A percentile compares a stretch with the other conserved stretches of the same genome.
phyloP scores from a whole-genome alignment of 371 early-diverging fungal species.

The Actinomortierella ambigua region DNA sequence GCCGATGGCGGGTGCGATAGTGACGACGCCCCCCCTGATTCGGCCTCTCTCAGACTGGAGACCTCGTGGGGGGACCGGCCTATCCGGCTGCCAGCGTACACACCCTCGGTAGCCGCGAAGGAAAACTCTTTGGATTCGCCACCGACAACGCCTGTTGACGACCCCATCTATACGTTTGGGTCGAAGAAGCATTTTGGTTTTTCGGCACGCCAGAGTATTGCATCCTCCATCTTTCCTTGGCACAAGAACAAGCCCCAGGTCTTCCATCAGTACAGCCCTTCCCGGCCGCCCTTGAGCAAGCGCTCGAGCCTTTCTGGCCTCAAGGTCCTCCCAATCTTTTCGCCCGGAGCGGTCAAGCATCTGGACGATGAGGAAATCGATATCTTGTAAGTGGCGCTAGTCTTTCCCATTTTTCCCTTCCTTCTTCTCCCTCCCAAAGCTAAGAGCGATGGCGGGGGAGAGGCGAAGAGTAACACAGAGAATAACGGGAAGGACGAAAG shows the following conservation, averaged over 20 bases:
- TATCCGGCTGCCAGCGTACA: conserved; percentile 33
- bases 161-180: conserved; percentile 22
- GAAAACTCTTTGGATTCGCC: conserved; percentile 16
- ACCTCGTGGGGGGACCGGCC: conserved; percentile 33
- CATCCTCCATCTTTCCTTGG: conserved; percentile 41
- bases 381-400: conserved; percentile 18
- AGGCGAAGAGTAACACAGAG: too few species aligned
- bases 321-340: conserved; percentile 29
- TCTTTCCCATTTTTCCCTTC: neutral
- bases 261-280: conserved; percentile 42
- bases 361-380: conserved; percentile 32
- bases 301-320: conserved; percentile 26
- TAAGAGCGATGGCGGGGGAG: too few species aligned
- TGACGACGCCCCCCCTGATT: neutral
- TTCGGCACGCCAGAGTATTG: conserved; percentile 27
- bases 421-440: too few species aligned
- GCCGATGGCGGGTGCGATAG: neutral
- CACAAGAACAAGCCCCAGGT: conserved; percentile 40
- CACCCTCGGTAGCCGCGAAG: conserved; percentile 22
- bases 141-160: conserved; percentile 27
- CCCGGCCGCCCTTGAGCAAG: conserved; percentile 37
- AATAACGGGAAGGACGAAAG: too few species aligned
- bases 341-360: conserved; percentile 22
- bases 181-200: conserved; percentile 41
- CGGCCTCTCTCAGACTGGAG: conserved; percentile 21